Evolutionary conservation across 2,329 filamentous ascomycete genomes (phyloP).

Genomic region (Diaporthe citrichinensis): DNA sequence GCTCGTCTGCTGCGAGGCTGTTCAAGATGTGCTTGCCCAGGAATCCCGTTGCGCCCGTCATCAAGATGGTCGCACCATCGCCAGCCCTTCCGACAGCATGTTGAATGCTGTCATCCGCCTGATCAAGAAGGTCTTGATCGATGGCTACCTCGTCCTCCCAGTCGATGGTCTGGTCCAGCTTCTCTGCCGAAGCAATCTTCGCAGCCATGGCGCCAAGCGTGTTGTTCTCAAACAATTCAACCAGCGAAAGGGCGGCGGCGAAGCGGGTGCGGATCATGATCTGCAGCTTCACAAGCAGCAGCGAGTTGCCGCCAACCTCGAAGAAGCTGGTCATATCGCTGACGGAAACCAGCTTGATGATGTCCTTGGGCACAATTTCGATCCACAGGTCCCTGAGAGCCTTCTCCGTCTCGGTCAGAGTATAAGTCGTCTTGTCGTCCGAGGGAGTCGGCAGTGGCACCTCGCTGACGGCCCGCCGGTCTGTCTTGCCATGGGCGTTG

Average conservation of each 20-base stretch:
- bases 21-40: conserved; percentile 56
- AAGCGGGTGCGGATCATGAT: conserved; percentile 51
- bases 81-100: not conserved
- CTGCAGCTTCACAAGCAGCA: conserved; percentile 56
- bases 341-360: conserved; percentile 37
- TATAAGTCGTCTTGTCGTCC: conserved; percentile 4
- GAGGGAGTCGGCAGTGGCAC: conserved; percentile 45
- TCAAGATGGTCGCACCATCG: conserved; percentile 42
- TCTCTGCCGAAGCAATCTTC: conserved; percentile 38
- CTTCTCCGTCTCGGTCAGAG: conserved; percentile 12
- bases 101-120: conserved; percentile 43
- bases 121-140: conserved; percentile 24
- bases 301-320: conserved; percentile 57
- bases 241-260: conserved; percentile 48
- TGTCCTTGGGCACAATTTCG: conserved; percentile 44
- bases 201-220: conserved; percentile 57
- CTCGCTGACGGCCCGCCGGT: conserved; percentile 47
- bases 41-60: conserved; percentile 58
- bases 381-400: conserved; percentile 39
- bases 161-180: conserved; percentile 13
- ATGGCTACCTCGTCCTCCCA: conserved; percentile 19
- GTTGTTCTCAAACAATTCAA: conserved; percentile 54
- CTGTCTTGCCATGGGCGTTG: conserved; percentile 51
- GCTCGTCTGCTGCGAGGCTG: conserved; percentile 50
- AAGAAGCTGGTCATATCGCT: conserved; percentile 59